Evolutionary conservation across 78 protist genomes (phyloP).

Genomic region (Speleostelium caveatum): DNA sequence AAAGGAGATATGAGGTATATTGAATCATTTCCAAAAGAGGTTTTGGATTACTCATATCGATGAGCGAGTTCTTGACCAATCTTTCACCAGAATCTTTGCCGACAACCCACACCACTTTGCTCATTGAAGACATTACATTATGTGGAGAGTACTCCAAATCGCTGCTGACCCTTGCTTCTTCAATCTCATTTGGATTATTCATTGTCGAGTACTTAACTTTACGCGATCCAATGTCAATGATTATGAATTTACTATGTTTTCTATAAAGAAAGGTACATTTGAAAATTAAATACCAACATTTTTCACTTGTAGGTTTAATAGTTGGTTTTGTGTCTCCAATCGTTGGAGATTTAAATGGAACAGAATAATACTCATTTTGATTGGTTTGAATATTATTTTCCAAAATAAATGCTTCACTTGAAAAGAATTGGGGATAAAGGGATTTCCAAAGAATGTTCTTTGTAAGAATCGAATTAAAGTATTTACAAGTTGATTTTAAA

Average conservation of each 20-base stretch:
- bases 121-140: slow-evolving; percentile 37
- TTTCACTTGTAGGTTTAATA: too few species aligned
- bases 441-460: slow-evolving; percentile 44
- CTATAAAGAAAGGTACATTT: neutral
- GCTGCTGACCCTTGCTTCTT: neutral
- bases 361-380: neutral
- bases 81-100: neutral
- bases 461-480: neutral
- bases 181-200: neutral
- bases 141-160: slow-evolving; percentile 51
- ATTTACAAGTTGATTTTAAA: slow-evolving; percentile 1
- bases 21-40: neutral
- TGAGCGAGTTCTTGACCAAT: neutral
- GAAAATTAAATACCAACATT: slow-evolving; percentile 29
- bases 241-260: neutral
- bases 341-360: too few species aligned
- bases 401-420: slow-evolving; percentile 6
- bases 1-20: too few species aligned
- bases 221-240: slow-evolving; percentile 20
- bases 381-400: neutral
- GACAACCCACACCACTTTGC: slow-evolving; percentile 12
- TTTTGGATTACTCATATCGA: neutral
- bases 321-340: too few species aligned
- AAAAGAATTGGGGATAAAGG: neutral
- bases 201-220: neutral